Conservation (phyloP, 2,329 filamentous ascomycete species). For the Sporothrix inflata region DNA sequence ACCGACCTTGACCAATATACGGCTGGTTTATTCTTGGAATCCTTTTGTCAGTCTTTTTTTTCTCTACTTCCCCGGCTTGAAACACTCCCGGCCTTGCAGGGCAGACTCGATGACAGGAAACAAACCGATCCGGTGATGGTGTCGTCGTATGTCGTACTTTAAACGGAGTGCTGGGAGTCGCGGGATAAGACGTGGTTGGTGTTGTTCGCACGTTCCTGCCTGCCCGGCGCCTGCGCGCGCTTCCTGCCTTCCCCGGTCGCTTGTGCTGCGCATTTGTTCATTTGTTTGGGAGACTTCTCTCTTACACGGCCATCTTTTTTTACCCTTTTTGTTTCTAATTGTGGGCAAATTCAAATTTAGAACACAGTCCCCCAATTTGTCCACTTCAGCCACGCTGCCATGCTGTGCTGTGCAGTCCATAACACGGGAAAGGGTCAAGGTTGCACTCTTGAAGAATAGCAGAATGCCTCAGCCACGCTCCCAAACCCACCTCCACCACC, state of each 20-base stretch:
- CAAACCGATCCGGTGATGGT: constrained; percentile 6
- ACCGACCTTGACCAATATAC: not conserved
- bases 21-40: constrained; percentile 17
- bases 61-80: not conserved
- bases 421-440: not conserved
- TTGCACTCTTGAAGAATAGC: constrained; percentile 1
- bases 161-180: not conserved
- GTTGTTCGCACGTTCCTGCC: not conserved
- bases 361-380: constrained; percentile 4
- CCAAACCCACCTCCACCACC: constrained; percentile 14
- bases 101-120: constrained; percentile 17
- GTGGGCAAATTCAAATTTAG: constrained; percentile 24
- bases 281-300: not conserved
- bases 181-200: too few species aligned
- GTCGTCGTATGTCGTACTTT: not conserved
- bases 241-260: not conserved
- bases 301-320: not conserved
- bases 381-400: constrained; percentile 2
- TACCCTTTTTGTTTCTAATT: constrained; percentile 1
- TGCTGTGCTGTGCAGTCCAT: not conserved
- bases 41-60: not conserved
- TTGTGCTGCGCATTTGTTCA: constrained; percentile 11
- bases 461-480: constrained; percentile 14
- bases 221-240: constrained; percentile 1
- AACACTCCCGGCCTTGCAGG: constrained; percentile 2